Base-by-base conservation (phyloP, 2,329 filamentous ascomycete species). In the Teratosphaeriaceae sp. region DNA sequence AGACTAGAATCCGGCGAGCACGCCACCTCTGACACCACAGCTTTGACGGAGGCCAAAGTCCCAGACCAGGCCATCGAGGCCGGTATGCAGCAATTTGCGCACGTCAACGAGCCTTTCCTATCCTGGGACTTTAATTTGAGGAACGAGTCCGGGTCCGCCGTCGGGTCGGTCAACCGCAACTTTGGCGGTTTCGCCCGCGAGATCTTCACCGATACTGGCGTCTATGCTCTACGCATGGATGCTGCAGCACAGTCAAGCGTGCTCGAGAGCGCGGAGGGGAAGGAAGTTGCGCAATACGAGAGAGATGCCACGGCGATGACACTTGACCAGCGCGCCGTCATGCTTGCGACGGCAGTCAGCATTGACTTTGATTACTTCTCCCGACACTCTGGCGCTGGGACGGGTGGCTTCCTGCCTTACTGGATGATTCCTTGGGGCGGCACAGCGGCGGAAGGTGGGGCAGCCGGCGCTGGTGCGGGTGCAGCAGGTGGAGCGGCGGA, bases 301-400 rank as follows among this genome's bases (percentile, higher is more conserved):
- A 31, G 53, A 13, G 51, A 59, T 2, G 49, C 54, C 9, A 64
- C 65, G 1, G 76, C 75, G 3, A 80, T 83, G 78, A 80, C 78
- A 1, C 69, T 83, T 2, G 79, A 82, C 53, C 78, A 82, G 58
- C 70, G 79, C 41, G 79, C 79, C 2, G 71, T 82, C 20, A 82
- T 82, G 78, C 69, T 83, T 7, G 78, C 79, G 8, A 80, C 79
- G 0, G 79, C 79, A 5, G 78, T 82, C 11, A 78, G 70, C 43
- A 72, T 82, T 36, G 79, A 83, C 54, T 82, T 82, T 46, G 79
- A 83, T 56, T 83, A 82, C 60, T 83, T 83, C 63, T 81, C 77
- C 45, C 69, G 78, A 2, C 76, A 81, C 48, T 78, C 74, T 41
- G 60, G 65, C 15, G 58, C 64, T 2, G 68, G 69, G 8, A 63